These are phyloP conservation scores for Cercospora sesami DNA, from an alignment of 2,329 filamentous ascomycete species.

Conservation along the genomic window DNA sequence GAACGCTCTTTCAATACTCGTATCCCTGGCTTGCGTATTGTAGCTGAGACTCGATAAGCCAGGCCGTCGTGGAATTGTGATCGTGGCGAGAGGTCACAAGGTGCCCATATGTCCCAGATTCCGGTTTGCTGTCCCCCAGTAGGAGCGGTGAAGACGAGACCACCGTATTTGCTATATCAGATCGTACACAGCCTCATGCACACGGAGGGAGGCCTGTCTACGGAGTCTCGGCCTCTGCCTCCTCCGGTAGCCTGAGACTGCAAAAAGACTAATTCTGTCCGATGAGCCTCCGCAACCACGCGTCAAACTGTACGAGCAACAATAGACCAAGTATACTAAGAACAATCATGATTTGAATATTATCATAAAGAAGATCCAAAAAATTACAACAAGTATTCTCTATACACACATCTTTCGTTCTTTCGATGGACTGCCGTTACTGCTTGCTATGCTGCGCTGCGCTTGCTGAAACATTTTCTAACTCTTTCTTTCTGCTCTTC, in stretches of 20 bases:
- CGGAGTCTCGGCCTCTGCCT: not conserved
- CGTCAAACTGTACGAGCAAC: not conserved
- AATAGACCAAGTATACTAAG: not conserved
- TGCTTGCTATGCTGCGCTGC: not conserved
- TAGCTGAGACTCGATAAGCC: not conserved
- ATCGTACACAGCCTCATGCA: not conserved
- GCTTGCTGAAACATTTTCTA: not conserved
- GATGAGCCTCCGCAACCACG: not conserved
- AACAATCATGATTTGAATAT: not conserved
- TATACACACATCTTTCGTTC: not conserved
- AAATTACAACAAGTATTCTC: not conserved
- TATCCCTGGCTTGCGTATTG: not conserved
- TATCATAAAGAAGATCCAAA: not conserved
- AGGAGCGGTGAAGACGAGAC: not conserved
- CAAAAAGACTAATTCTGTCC: not conserved
- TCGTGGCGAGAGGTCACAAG: not conserved
- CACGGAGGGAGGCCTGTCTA: not conserved
- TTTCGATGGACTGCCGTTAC: slow-evolving; percentile 8
- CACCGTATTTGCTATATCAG: not conserved
- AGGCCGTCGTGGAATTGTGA: not conserved
- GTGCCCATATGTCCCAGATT: not conserved
- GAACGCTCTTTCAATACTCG: not conserved
- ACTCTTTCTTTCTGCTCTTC: not conserved
- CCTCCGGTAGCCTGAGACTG: not conserved
- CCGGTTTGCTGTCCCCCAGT: not conserved